Evolutionary conservation across 768 basidiomycete species (phyloP).

Genomic region (Boletus sp.): DNA sequence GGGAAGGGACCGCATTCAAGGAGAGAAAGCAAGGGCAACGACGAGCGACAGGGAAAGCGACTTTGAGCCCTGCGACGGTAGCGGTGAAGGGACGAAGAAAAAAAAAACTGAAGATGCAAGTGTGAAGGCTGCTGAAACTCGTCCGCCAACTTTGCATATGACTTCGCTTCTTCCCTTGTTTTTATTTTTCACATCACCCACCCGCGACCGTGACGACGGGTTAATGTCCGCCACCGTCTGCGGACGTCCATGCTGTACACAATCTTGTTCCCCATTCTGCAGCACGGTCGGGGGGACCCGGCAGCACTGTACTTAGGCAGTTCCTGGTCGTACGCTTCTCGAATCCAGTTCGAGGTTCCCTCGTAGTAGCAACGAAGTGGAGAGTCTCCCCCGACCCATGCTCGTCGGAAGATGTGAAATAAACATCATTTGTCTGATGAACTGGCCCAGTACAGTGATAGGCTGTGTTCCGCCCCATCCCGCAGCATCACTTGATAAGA

Average conservation of each 20-base stretch:
- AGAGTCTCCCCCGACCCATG: neutral
- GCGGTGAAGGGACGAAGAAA: neutral
- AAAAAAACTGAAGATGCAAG: neutral
- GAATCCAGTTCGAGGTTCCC: neutral
- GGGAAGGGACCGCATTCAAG: conserved; percentile 35
- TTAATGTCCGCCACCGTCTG: neutral
- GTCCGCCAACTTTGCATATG: neutral
- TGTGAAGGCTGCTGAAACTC: neutral
- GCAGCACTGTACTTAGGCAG: neutral
- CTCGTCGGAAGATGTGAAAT: neutral
- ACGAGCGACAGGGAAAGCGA: neutral
- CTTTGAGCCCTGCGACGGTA: neutral
- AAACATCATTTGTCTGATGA: neutral
- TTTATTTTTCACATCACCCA: neutral
- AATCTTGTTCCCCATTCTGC: neutral
- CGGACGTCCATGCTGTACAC: neutral
- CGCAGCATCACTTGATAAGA: neutral
- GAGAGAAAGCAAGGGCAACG: neutral
- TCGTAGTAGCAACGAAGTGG: neutral
- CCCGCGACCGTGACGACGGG: neutral
- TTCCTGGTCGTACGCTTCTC: neutral
- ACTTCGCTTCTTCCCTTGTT: conserved; percentile 1
- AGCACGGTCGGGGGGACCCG: too few relatives aligned
- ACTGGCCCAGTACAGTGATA: too few relatives aligned
- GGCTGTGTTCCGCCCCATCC: neutral